These are phyloP conservation scores for Chloris gayana DNA, from an alignment of 176 grass and related monocot species.

Conservation along the genomic window DNA sequence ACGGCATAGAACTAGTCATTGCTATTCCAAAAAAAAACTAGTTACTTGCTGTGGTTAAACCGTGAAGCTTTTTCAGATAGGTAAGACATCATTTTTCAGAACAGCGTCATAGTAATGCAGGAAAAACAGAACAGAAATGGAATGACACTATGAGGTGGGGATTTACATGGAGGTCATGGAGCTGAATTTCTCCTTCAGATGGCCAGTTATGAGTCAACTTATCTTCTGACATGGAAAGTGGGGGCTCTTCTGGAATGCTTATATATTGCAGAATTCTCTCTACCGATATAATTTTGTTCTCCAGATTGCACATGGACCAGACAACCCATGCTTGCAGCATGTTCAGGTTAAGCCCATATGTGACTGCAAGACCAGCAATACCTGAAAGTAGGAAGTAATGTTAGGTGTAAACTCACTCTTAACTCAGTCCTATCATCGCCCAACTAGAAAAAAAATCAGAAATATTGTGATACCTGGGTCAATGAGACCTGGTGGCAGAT, in stretches of 20 bases:
- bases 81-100: neutral
- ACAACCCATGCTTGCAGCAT: conserved; percentile 74
- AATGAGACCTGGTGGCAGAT: conserved; percentile 60
- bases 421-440: neutral
- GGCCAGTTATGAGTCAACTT: conserved; percentile 57
- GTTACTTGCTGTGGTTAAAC: neutral
- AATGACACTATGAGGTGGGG: conserved; percentile 1
- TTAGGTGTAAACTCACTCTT: neutral
- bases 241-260: conserved; percentile 73
- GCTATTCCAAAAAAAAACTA: neutral
- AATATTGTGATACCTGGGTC: conserved; percentile 60
- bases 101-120: neutral
- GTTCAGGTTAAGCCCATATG: conserved; percentile 90
- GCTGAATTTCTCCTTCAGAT: conserved; percentile 59
- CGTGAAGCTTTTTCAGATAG: neutral
- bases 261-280: conserved; percentile 92
- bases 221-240: conserved; percentile 55
- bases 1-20: too few species aligned
- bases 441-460: neutral
- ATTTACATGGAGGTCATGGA: conserved; percentile 65
- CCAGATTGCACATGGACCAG: conserved; percentile 74
- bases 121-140: neutral
- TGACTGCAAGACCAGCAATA: conserved; percentile 87
- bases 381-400: conserved; percentile 38
- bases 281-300: conserved; percentile 90